Evolutionary conservation across 2,329 filamentous ascomycete species (phyloP).

Genomic region (Leptographium lundbergii): DNA sequence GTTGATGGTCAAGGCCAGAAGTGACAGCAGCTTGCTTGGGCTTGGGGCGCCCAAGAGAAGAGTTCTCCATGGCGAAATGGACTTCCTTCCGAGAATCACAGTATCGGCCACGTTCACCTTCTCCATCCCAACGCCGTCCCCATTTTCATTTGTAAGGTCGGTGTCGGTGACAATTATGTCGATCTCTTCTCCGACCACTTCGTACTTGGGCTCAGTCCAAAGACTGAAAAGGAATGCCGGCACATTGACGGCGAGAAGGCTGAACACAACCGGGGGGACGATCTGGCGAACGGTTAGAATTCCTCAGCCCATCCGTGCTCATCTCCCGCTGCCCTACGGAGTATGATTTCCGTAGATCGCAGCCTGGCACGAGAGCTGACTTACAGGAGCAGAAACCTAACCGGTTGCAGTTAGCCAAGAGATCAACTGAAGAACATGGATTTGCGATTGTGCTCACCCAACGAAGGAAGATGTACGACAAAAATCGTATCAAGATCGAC

Average conservation of each 20-base stretch:
- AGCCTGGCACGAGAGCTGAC: slow-evolving; percentile 1
- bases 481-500: slow-evolving; percentile 36
- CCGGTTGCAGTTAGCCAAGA: background rate
- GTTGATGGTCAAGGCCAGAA: slow-evolving; percentile 61
- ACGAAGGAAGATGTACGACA: slow-evolving; percentile 46
- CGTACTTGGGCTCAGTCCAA: slow-evolving; percentile 41
- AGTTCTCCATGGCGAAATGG: slow-evolving; percentile 45
- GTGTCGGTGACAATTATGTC: slow-evolving; percentile 41
- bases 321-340: no score
- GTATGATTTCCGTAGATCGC: background rate
- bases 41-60: slow-evolving; percentile 67
- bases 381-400: slow-evolving; percentile 24
- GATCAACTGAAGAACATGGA: background rate
- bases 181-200: slow-evolving; percentile 47
- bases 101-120: slow-evolving; percentile 53
- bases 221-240: slow-evolving; percentile 50
- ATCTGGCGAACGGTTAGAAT: slow-evolving; percentile 3
- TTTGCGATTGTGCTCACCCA: slow-evolving; percentile 33
- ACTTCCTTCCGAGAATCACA: slow-evolving; percentile 43
- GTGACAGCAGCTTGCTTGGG: slow-evolving; percentile 52
- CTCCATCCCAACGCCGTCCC: slow-evolving; percentile 25
- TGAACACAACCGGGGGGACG: slow-evolving; percentile 31
- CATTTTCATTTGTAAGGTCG: slow-evolving; percentile 17
- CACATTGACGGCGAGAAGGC: slow-evolving; percentile 53
- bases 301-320: background rate